These are phyloP conservation scores for Panaeolus papilionaceus DNA, from an alignment of 768 basidiomycete species.

Conservation along the genomic window DNA sequence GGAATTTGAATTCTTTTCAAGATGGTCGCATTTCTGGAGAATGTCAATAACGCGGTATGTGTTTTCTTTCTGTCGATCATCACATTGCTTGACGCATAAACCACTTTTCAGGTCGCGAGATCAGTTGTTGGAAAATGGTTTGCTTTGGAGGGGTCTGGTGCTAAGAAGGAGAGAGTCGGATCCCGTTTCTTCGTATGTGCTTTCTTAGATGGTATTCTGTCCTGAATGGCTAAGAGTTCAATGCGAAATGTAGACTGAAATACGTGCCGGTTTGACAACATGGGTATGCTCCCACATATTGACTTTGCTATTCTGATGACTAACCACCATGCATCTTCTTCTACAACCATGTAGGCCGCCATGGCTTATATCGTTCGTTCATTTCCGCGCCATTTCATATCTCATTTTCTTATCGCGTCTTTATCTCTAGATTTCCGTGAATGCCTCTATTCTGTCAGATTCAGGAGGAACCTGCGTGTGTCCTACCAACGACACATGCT, in stretches of 20 bases:
- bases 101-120: conserved; percentile 45
- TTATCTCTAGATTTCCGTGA: conserved; percentile 74
- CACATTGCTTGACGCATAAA: conserved; percentile 12
- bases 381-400: conserved; percentile 1
- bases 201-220: neutral
- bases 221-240: neutral
- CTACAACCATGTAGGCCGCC: conserved; percentile 54
- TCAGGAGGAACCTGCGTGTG: conserved; percentile 87
- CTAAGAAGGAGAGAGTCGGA: conserved; percentile 63
- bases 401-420: conserved; percentile 14
- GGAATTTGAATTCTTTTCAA: neutral
- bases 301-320: conserved; percentile 19
- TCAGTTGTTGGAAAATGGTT: conserved; percentile 70
- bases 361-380: conserved; percentile 83
- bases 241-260: conserved; percentile 59
- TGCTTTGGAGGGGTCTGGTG: conserved; percentile 74
- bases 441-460: conserved; percentile 78
- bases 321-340: conserved; percentile 10
- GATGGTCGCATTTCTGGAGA: conserved; percentile 22
- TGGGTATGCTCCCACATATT: conserved; percentile 57
- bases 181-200: conserved; percentile 61
- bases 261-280: conserved; percentile 82
- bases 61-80: conserved; percentile 16
- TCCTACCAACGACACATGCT: conserved; percentile 60
- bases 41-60: conserved; percentile 36